A percentile compares a stretch with the other conserved stretches of the same genome.
phyloP scores from a whole-genome alignment of 73 alveolate genomes.

The Paramecium caudatum region DNA sequence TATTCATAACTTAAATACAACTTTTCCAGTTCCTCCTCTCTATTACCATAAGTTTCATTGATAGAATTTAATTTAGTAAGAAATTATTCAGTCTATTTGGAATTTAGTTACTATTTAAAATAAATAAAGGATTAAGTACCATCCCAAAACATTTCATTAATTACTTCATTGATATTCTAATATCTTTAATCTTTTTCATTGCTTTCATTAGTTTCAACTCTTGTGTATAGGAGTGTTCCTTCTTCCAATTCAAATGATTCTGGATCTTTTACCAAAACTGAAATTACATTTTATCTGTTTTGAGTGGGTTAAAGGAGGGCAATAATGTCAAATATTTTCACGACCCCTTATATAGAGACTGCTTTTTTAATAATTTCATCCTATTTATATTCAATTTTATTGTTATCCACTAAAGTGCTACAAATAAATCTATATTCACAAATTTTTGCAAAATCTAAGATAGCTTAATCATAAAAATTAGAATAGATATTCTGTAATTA shows the following conservation, averaged over 20 bases:
- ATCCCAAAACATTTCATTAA: conserved; percentile 41
- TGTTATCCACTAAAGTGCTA: not conserved
- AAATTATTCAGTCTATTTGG: not conserved
- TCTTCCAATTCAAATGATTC: conserved; percentile 51
- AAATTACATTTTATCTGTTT: not conserved
- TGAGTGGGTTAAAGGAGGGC: conserved; percentile 6
- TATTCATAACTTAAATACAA: not conserved
- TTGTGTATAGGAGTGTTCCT: conserved; percentile 44
- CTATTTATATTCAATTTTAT: not conserved
- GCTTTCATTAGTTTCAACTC: not conserved
- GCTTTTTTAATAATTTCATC: conserved; percentile 7
- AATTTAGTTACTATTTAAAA: not conserved
- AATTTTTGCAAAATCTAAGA: not conserved
- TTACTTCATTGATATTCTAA: not conserved
- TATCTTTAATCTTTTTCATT: conserved; percentile 1
- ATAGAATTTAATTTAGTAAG: not conserved
- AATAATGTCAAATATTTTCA: conserved; percentile 32
- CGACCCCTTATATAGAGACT: conserved; percentile 13
- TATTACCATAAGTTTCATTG: conserved; percentile 35
- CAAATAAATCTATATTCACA: conserved; percentile 25
- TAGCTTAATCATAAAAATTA: not conserved
- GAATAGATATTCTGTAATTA: not conserved
- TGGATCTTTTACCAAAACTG: conserved; percentile 46
- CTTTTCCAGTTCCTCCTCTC: conserved; percentile 28
- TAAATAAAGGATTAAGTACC: not conserved